Percentiles rank a stretch among this genome's conserved stretches.
phyloP scores from a whole-genome alignment of 345 rosid genomes.

The Hibiscus syriacus region DNA sequence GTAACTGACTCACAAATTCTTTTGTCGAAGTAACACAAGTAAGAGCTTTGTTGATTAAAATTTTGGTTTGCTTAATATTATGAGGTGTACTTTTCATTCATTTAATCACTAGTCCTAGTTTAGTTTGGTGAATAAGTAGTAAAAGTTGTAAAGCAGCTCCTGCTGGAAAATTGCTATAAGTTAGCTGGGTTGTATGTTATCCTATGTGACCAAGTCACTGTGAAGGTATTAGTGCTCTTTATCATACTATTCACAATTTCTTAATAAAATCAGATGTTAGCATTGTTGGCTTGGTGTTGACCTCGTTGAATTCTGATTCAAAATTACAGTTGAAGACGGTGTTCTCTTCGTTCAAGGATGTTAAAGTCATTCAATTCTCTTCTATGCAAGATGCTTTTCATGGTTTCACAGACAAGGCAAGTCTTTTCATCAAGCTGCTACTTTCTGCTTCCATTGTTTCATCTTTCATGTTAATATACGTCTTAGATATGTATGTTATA shows the following conservation, averaged over 20 bases:
- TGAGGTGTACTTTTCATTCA: neutral
- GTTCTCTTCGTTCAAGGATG: constrained; percentile 64
- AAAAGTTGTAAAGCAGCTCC: no score
- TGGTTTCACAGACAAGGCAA: constrained; percentile 74
- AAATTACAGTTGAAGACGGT: constrained; percentile 50
- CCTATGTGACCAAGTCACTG: no score
- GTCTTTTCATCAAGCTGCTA: constrained; percentile 7
- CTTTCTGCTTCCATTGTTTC: neutral
- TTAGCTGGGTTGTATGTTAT: no score
- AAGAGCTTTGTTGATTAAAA: neutral
- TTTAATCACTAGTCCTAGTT: no score
- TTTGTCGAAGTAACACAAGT: no score
- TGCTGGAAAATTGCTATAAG: no score
- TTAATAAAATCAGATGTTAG: neutral
- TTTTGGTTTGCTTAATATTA: neutral
- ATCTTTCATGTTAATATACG: neutral
- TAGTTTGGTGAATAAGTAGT: no score
- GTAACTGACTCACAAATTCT: neutral
- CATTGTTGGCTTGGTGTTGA: neutral
- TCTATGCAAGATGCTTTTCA: constrained; percentile 81
- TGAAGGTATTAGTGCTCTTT: no score
- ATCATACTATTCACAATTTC: no score
- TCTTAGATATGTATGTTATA: neutral
- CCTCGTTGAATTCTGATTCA: constrained; percentile 3
- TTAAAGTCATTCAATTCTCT: constrained; percentile 81